Percentiles rank a stretch among this genome's conserved stretches.
phyloP scores from a whole-genome alignment of 495 filamentous ascomycete genomes.

The Cercophora sp. region DNA sequence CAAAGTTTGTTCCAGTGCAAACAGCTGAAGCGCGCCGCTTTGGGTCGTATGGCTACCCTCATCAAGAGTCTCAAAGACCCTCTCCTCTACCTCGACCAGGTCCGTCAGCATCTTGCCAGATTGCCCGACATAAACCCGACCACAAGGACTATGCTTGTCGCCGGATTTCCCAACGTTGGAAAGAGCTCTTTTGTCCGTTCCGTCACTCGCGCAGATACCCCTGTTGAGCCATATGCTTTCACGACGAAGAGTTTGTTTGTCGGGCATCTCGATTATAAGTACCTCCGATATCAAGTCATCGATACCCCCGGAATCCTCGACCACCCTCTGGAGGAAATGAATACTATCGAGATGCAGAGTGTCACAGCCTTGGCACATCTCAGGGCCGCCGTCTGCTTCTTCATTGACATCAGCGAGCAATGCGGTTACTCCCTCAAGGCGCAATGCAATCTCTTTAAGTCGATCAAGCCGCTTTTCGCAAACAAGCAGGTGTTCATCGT shows the following conservation, averaged over 20 bases:
- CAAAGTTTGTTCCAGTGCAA: slow-evolving; percentile 77
- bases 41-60: slow-evolving; percentile 93
- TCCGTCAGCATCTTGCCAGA: slow-evolving; percentile 94
- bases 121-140: slow-evolving; percentile 97
- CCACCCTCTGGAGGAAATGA: slow-evolving; percentile 98
- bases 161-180: slow-evolving; percentile 96
- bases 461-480: slow-evolving; percentile 91
- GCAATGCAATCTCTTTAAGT: slow-evolving; percentile 88
- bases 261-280: slow-evolving; percentile 98
- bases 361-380: slow-evolving; percentile 97
- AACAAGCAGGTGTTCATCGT: slow-evolving; percentile 97
- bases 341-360: slow-evolving; percentile 97
- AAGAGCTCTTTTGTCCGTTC: slow-evolving; percentile 92
- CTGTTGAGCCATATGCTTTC: slow-evolving; percentile 97
- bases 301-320: slow-evolving; percentile 85
- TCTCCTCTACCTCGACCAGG: slow-evolving; percentile 92
- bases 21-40: slow-evolving; percentile 47
- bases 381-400: slow-evolving; percentile 89
- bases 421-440: slow-evolving; percentile 91
- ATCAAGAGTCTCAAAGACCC: slow-evolving; percentile 90
- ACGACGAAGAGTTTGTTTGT: slow-evolving; percentile 97
- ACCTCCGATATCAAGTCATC: slow-evolving; percentile 47
- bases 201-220: slow-evolving; percentile 92
- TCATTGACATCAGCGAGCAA: slow-evolving; percentile 97
- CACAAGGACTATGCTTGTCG: slow-evolving; percentile 89